Conservation (phyloP, 2,329 filamentous ascomycete species). For the Trichophyton benhamiae region DNA sequence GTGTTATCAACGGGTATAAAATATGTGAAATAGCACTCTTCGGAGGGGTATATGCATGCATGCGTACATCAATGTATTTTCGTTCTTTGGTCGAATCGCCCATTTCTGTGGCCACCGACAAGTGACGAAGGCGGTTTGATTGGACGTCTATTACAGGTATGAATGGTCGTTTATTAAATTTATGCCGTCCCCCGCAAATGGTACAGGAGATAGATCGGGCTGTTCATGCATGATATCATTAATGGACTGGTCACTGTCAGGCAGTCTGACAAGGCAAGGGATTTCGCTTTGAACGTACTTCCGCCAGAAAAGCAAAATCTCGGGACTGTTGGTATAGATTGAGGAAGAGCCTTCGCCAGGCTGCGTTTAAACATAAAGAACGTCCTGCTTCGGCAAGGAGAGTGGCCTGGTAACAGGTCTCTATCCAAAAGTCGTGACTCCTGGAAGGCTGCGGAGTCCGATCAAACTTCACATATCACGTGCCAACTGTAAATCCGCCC, state of each 20-base stretch:
- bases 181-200: not conserved
- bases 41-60: not conserved
- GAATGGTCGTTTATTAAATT: not conserved
- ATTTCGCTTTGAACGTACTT: not conserved
- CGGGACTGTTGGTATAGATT: not conserved
- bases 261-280: not conserved
- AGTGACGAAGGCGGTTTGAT: not conserved
- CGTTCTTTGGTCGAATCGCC: conserved; percentile 23
- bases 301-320: not conserved
- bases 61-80: conserved; percentile 38
- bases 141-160: not conserved
- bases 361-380: not conserved
- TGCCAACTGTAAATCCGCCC: not conserved
- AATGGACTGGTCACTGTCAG: not conserved
- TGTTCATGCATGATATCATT: not conserved
- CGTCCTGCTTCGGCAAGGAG: not conserved
- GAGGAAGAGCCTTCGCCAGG: not conserved
- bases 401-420: not conserved
- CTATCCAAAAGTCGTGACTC: no score
- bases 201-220: not conserved
- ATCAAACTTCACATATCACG: not conserved
- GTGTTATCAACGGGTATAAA: not conserved
- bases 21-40: not conserved
- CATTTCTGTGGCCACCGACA: conserved; percentile 20
- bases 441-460: not conserved